Percentiles rank a stretch among this genome's conserved stretches.
Evolutionary conservation across 2,329 filamentous ascomycete species (phyloP).

Genomic region (Didymellaceae sp.): DNA sequence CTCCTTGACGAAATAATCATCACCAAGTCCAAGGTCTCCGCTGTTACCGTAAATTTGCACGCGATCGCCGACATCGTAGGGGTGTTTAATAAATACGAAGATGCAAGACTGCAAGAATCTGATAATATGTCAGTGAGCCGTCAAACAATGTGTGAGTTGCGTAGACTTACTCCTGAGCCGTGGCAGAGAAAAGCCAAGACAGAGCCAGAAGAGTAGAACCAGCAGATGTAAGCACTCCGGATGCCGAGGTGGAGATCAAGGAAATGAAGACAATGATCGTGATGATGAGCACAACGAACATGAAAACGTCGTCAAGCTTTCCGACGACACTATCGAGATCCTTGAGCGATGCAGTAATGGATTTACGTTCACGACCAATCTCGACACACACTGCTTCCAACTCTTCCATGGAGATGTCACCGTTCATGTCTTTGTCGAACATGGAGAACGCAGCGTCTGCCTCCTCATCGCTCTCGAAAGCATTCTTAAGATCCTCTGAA

Average conservation of each 20-base stretch:
- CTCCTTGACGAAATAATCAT: constrained; percentile 96
- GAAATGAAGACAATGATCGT: constrained; percentile 86
- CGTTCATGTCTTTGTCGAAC: constrained; percentile 96
- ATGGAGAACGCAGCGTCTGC: constrained; percentile 87
- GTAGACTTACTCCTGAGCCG: constrained; percentile 72
- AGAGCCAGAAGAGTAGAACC: constrained; percentile 87
- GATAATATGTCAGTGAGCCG: neutral
- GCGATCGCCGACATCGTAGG: constrained; percentile 93
- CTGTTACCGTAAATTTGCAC: constrained; percentile 92
- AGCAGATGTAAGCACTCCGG: constrained; percentile 86
- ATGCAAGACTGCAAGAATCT: constrained; percentile 86
- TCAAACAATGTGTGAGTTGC: neutral
- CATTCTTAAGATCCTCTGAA: constrained; percentile 76
- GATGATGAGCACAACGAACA: constrained; percentile 84
- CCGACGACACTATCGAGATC: constrained; percentile 92
- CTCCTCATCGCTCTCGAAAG: constrained; percentile 83
- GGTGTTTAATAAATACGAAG: constrained; percentile 97
- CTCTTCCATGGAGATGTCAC: constrained; percentile 94
- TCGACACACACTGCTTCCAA: constrained; percentile 92
- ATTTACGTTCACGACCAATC: constrained; percentile 92
- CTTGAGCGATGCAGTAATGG: constrained; percentile 91
- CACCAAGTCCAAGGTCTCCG: constrained; percentile 76
- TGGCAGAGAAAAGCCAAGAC: constrained; percentile 91
- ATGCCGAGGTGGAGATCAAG: constrained; percentile 87
- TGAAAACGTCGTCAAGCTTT: constrained; percentile 86